Conservation (phyloP, 768 basidiomycete species). For the Collybia nuda region DNA sequence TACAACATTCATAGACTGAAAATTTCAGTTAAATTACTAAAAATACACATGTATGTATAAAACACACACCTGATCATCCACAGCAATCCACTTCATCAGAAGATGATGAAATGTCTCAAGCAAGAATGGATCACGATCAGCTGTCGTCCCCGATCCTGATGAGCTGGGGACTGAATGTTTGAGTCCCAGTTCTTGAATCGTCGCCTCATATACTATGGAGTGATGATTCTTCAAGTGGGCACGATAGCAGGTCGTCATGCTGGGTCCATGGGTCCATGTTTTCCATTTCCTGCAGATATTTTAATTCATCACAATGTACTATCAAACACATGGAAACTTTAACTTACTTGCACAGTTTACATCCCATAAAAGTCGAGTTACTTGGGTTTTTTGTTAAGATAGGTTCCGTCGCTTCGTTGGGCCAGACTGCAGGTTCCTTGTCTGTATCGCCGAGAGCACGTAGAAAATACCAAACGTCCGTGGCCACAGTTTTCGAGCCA, state of each 20-base stretch:
- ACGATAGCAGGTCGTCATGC: constrained; percentile 5
- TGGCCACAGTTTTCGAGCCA: not conserved
- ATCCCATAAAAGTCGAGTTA: constrained; percentile 3
- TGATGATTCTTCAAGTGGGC: constrained; percentile 1
- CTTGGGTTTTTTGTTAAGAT: constrained; percentile 1
- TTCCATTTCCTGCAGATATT: constrained; percentile 8
- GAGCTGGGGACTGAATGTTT: not conserved
- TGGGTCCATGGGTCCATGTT: constrained; percentile 7
- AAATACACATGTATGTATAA: no score
- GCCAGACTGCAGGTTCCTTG: not conserved
- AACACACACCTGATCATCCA: constrained; percentile 31
- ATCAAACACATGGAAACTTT: not conserved
- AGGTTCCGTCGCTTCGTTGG: not conserved
- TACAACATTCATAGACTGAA: constrained; percentile 35
- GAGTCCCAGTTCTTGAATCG: not conserved
- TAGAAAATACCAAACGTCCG: constrained; percentile 7
- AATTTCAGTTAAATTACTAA: no score
- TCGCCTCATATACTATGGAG: not conserved
- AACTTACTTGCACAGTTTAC: constrained; percentile 9
- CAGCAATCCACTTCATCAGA: constrained; percentile 17
- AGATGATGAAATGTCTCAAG: constrained; percentile 17
- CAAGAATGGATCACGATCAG: constrained; percentile 10
- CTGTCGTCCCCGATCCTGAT: not conserved
- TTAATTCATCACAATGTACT: not conserved
- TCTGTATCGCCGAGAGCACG: not conserved